A percentile compares a stretch with the other conserved stretches of the same genome.
These are phyloP conservation scores for Casuarina cunninghamiana DNA, from an alignment of 306 rosid genomes.

Conservation along the genomic window DNA sequence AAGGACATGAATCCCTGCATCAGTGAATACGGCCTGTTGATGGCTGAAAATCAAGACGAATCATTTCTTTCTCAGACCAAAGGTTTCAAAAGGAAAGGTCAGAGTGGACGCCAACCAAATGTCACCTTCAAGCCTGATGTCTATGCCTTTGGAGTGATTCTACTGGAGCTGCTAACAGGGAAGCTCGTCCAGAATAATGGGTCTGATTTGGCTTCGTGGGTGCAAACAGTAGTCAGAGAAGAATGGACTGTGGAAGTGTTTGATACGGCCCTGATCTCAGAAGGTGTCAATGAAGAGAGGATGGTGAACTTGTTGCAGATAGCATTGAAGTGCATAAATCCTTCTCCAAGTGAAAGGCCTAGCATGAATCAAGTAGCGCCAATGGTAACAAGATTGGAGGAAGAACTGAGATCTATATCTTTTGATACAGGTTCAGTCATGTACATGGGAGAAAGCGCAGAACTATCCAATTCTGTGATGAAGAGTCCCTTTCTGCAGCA, in stretches of 20 bases:
- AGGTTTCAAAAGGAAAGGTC: constrained; percentile 24
- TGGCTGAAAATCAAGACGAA: constrained; percentile 42
- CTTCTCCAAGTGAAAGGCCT: constrained; percentile 51
- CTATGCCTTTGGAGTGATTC: constrained; percentile 64
- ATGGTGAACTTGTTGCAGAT: constrained; percentile 66
- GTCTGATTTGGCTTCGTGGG: constrained; percentile 63
- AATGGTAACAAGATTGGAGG: constrained; percentile 48
- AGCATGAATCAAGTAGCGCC: constrained; percentile 48
- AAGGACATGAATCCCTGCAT: constrained; percentile 55
- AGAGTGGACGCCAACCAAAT: constrained; percentile 16
- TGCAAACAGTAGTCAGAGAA: constrained; percentile 57
- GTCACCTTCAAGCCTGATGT: constrained; percentile 53
- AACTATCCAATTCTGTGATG: neutral
- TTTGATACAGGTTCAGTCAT: constrained; percentile 28
- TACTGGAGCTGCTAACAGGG: constrained; percentile 70
- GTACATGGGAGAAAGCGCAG: neutral
- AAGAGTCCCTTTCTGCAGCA: constrained; percentile 11
- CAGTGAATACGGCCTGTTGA: constrained; percentile 71
- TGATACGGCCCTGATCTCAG: constrained; percentile 43
- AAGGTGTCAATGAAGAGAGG: constrained; percentile 67
- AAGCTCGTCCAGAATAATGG: constrained; percentile 63
- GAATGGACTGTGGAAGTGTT: constrained; percentile 76
- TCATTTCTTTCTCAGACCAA: constrained; percentile 8
- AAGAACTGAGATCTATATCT: constrained; percentile 55
- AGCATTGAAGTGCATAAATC: constrained; percentile 53